Conservation (phyloP, 805 yeast species). For the Metschnikowia arizonensis region DNA sequence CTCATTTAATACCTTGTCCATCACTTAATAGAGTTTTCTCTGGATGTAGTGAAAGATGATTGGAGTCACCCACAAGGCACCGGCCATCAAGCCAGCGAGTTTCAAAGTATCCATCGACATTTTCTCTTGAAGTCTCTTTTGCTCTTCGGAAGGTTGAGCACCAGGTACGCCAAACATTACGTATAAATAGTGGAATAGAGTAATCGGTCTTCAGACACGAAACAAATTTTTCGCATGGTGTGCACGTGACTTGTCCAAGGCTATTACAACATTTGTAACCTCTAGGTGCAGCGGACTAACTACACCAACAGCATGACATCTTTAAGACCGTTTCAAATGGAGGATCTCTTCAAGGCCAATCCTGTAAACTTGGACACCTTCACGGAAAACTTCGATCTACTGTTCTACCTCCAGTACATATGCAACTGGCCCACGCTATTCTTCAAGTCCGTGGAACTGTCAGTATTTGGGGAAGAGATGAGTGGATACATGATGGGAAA, state of each 20-base stretch:
- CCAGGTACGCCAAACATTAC: slow-evolving; percentile 48
- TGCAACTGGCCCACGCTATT: slow-evolving; percentile 84
- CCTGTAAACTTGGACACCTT: slow-evolving; percentile 80
- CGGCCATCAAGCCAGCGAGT: slow-evolving; percentile 59
- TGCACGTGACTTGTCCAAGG: background rate
- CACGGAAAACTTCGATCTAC: slow-evolving; percentile 86
- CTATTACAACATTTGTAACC: background rate
- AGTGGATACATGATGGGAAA: slow-evolving; percentile 94
- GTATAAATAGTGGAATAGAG: background rate
- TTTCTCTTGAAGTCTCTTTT: slow-evolving; percentile 62
- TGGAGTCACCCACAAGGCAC: slow-evolving; percentile 59
- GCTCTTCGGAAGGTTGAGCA: slow-evolving; percentile 53
- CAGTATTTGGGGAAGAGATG: slow-evolving; percentile 16
- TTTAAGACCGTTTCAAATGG: slow-evolving; percentile 79
- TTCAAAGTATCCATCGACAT: slow-evolving; percentile 56
- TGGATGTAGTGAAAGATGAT: slow-evolving; percentile 51
- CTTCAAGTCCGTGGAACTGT: slow-evolving; percentile 60
- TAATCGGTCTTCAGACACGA: background rate
- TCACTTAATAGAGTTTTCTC: slow-evolving; percentile 38
- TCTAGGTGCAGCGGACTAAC: background rate
- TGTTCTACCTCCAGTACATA: slow-evolving; percentile 80
- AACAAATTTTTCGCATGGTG: slow-evolving; percentile 2
- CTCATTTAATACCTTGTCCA: background rate
- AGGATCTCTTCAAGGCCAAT: slow-evolving; percentile 72
- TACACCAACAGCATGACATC: slow-evolving; percentile 69